Evolutionary conservation across 176 grass and related monocot species (phyloP), one percentile per base, ranked within the genome.

Genomic region (Chloris gayana): DNA sequence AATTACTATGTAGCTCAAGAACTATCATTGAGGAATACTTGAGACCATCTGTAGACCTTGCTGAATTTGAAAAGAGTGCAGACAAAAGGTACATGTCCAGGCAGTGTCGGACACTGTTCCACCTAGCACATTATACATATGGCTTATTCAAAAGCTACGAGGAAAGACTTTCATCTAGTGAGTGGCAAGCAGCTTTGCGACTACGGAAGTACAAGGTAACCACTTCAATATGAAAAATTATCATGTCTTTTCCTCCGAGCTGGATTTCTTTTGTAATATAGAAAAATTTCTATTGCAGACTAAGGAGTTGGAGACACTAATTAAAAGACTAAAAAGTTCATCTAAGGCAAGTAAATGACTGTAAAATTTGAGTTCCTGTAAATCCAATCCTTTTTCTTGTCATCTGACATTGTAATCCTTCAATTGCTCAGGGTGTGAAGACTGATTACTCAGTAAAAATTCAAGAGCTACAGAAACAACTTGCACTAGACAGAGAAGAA

Each of bases 391-490:
- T 75, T 25, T 21, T 37, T 37, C 3, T 6, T 85, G 61, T 17
- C n/a, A 60, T 57, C 42, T 51, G 37, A 61, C 68, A 70, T 87
- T 63, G 59, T 77, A 35, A 41, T 37, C 22, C 80, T 80, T 73
- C 41, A 72, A 84, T 22, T 68, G 75, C 78, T 59, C 84, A 97
- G 94, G 83, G 85, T 64, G 87, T 94, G 66, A 97, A 97, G 64
- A 92, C 85, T 77, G 94, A 97, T 87, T 97, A 97, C 79, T 77
- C 91, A 9, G 59, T 84, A 33, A 97, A 92, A 87, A 97, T 97
- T 73, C 94, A 94, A 80, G 94, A 97, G 78, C 77, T 97, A 56
- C 94, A 97, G 83, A 97, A 94, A 84, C 94, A 97, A 90, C 85
- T 97, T 75, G 63, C 85, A 51, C 83, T 97, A 64, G 94, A 97